Base-by-base conservation (phyloP, 2,329 filamentous ascomycete genomes). In the Balansia obtecta region DNA sequence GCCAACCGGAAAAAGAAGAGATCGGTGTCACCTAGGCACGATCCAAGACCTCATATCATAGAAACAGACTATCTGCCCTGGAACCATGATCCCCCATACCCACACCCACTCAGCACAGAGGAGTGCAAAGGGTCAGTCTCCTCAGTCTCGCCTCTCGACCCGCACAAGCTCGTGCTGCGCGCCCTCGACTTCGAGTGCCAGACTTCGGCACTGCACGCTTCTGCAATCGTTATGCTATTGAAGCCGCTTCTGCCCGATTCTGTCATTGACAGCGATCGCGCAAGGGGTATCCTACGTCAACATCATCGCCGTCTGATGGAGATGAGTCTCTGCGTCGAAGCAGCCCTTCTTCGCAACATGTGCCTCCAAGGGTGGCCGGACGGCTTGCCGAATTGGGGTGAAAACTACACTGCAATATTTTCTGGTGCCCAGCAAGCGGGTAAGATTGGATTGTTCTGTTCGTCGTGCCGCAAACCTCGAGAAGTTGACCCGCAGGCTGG, bases 61-160 rank as follows among this genome's bases (percentile, higher is more conserved):
- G 78, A 82, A 43, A 72, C 68, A 1, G 80, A 83, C 58, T 83
- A 76, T 53, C 66, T 82, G 6, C 74, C 75, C 0, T 82, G 79
- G 77, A 65, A 70, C 0, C 67, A 74, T 18, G 80, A 83, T 52
- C 74, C 76, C 1, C 62, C 70, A 0, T 82, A 79, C 50, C 74
- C 79, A 0, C 71, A 77, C 52, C 71, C 73, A 0, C 52, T 67
- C 8, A 57, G 54, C 13, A 41, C 54, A 11, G 27, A 50, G 6
- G 52, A 52, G 43, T 50, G 49, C 22, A 54, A 51, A 33, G 38
- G 47, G 4, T 33, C 20, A 0, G 54, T 32, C 1, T 48, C 56
- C 6, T 52, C 54, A 0, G 53, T 32, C 34, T 60, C 61, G 0
- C 74, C 79, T 0, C 70, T 83, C 1, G 70, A 82, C 45, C 79